phyloP scores from a whole-genome alignment of 768 basidiomycete species.

The Lentinula sp. region DNA sequence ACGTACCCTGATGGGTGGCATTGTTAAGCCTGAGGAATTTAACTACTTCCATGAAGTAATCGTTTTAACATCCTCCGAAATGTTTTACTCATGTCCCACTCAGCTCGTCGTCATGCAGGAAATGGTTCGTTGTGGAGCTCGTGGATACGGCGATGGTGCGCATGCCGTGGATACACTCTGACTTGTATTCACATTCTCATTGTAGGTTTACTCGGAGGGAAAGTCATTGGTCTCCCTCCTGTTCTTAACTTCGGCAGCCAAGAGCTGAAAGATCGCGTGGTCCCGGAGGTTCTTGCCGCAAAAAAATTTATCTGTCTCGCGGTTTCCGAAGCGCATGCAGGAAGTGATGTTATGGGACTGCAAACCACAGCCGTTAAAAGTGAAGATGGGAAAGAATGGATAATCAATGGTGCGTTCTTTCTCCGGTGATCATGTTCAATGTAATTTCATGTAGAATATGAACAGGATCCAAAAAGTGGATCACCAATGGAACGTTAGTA shows the following conservation, averaged over 20 bases:
- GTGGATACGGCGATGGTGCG: conserved; percentile 78
- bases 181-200: neutral
- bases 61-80: neutral
- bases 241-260: conserved; percentile 76
- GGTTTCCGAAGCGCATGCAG: conserved; percentile 86
- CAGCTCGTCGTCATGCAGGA: conserved; percentile 80
- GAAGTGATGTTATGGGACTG: conserved; percentile 74
- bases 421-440: conserved; percentile 2
- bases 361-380: conserved; percentile 70
- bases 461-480: conserved; percentile 72
- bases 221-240: conserved; percentile 81
- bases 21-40: conserved; percentile 81
- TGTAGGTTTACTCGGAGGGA: conserved; percentile 58
- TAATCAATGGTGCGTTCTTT: conserved; percentile 57
- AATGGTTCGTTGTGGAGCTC: conserved; percentile 55
- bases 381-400: conserved; percentile 76
- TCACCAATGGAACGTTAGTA: conserved; percentile 64
- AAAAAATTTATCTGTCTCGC: conserved; percentile 81
- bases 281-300: conserved; percentile 63
- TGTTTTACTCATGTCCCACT: neutral
- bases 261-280: conserved; percentile 45
- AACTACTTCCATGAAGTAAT: conserved; percentile 83
- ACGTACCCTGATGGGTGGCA: conserved; percentile 68
- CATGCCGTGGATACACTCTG: neutral
- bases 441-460: neutral